Evolutionary conservation across 192 early-diverging fungal genomes (phyloP).

Genomic region (Umbelopsis sp.): DNA sequence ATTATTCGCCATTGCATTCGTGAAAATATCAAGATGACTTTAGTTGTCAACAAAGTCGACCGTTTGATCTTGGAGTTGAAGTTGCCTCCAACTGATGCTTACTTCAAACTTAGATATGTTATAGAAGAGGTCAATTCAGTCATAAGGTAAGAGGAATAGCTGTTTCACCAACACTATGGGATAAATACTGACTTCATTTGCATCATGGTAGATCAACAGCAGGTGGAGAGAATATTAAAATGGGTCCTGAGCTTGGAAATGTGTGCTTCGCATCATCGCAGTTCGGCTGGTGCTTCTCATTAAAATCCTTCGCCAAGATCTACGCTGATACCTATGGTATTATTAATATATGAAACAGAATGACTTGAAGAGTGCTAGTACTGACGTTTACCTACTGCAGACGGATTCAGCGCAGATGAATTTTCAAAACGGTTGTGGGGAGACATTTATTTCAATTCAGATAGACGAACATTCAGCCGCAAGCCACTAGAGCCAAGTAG

Average conservation of each 20-base stretch:
- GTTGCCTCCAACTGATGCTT: slow-evolving; percentile 94
- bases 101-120: slow-evolving; percentile 93
- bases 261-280: slow-evolving; percentile 92
- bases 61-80: slow-evolving; percentile 96
- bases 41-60: slow-evolving; percentile 98
- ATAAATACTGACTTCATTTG: neutral
- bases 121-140: slow-evolving; percentile 94
- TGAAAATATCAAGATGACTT: slow-evolving; percentile 76
- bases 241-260: slow-evolving; percentile 94
- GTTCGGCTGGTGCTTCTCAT: slow-evolving; percentile 93
- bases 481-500: slow-evolving; percentile 58
- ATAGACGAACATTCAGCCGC: slow-evolving; percentile 80
- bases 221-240: slow-evolving; percentile 62
- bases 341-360: neutral
- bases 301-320: slow-evolving; percentile 88
- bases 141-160: slow-evolving; percentile 47
- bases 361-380: neutral
- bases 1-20: slow-evolving; percentile 80
- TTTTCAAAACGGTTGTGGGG: slow-evolving; percentile 97
- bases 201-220: slow-evolving; percentile 31
- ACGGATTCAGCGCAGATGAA: slow-evolving; percentile 69
- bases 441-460: slow-evolving; percentile 87
- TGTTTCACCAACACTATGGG: neutral
- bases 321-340: slow-evolving; percentile 82
- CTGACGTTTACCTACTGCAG: slow-evolving; percentile 27